Evolutionary conservation across 2,329 filamentous ascomycete species (phyloP).

Genomic region (Zelopaecilomyces penicillatus): DNA sequence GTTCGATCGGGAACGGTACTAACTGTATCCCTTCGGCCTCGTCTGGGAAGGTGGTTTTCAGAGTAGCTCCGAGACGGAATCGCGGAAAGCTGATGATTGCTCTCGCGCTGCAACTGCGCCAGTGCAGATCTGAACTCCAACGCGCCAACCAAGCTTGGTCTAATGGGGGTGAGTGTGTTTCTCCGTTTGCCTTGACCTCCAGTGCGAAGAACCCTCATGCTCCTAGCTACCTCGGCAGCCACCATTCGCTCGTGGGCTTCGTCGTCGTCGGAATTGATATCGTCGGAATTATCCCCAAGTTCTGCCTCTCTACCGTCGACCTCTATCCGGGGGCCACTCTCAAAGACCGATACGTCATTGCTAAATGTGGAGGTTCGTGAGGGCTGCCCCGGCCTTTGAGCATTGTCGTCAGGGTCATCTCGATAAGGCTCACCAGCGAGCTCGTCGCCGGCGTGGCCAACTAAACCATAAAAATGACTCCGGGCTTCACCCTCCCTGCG

Average conservation of each 20-base stretch:
- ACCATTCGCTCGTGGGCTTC: constrained; percentile 54
- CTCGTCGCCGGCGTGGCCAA: constrained; percentile 43
- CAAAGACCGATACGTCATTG: constrained; percentile 34
- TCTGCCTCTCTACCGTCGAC: constrained; percentile 29
- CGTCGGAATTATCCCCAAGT: constrained; percentile 27
- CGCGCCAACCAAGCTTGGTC: constrained; percentile 86
- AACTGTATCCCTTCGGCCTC: constrained; percentile 20
- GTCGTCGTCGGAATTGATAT: constrained; percentile 37
- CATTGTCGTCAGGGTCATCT: constrained; percentile 40
- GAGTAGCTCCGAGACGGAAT: constrained; percentile 56
- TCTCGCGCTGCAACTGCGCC: constrained; percentile 74
- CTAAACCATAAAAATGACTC: constrained; percentile 59
- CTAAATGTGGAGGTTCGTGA: constrained; percentile 12
- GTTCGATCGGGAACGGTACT: constrained; percentile 14
- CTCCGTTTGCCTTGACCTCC: constrained; percentile 42
- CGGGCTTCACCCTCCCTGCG: constrained; percentile 64
- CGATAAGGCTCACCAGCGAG: constrained; percentile 52
- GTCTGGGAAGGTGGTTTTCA: constrained; percentile 19
- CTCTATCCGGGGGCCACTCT: constrained; percentile 40
- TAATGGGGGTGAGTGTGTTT: constrained; percentile 72
- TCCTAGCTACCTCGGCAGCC: constrained; percentile 78
- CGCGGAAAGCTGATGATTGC: constrained; percentile 63
- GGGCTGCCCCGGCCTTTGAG: constrained; percentile 12
- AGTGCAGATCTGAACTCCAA: constrained; percentile 89
- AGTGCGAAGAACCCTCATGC: constrained; percentile 79